Conservation (phyloP, 2,329 filamentous ascomycete species). For the Fusarium transvaalense region DNA sequence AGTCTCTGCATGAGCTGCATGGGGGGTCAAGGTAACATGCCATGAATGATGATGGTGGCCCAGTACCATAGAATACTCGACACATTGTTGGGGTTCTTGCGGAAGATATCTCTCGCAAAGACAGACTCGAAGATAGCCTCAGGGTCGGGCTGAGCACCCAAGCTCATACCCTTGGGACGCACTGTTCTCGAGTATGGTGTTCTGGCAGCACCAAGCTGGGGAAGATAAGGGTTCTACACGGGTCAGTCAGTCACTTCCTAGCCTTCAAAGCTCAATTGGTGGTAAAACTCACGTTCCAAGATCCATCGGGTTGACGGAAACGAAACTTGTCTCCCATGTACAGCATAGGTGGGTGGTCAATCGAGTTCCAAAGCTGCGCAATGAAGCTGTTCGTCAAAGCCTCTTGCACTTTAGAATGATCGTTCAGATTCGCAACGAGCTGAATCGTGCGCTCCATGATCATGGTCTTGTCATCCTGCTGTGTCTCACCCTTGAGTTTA, state of each 20-base stretch:
- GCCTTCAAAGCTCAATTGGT: fast-evolving
- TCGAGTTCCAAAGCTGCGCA: conserved; percentile 75
- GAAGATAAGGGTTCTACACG: conserved; percentile 71
- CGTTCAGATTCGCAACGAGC: conserved; percentile 74
- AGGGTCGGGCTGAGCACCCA: conserved; percentile 76
- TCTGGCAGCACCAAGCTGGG: conserved; percentile 74
- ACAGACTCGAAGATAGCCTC: conserved; percentile 71
- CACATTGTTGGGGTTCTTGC: conserved; percentile 76
- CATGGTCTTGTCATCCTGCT: conserved; percentile 81
- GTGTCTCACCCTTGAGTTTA: conserved; percentile 72
- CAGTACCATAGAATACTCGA: conserved; percentile 80
- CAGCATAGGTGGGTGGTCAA: conserved; percentile 78
- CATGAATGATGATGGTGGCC: conserved; percentile 80
- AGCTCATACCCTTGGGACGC: conserved; percentile 68
- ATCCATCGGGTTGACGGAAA: conserved; percentile 78
- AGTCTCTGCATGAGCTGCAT: fast-evolving
- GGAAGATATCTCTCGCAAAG: conserved; percentile 65
- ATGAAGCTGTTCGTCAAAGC: conserved; percentile 77
- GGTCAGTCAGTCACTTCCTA: conserved; percentile 22
- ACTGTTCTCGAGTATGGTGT: conserved; percentile 76
- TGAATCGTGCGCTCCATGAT: conserved; percentile 80
- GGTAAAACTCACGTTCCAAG: conserved; percentile 65
- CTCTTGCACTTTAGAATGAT: conserved; percentile 70
- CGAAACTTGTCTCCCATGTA: conserved; percentile 72
- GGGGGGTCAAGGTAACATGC: conserved; percentile 49